Evolutionary conservation across 2,329 filamentous ascomycete genomes (phyloP), one percentile per base, ranked within the genome.

Genomic region (Cladosporium sp.): DNA sequence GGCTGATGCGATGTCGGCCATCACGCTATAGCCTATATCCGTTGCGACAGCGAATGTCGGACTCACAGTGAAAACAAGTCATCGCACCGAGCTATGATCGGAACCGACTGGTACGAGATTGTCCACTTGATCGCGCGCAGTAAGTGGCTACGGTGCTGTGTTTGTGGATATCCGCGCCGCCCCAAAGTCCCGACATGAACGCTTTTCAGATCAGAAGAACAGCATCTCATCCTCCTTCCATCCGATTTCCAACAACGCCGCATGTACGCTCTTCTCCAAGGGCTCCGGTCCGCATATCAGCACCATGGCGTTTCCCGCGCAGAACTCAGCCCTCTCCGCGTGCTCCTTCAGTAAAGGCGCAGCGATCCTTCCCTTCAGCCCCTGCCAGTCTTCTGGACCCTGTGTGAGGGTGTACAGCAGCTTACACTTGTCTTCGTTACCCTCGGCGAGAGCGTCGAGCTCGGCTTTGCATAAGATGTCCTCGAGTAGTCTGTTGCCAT

Each of bases 391-490:
- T 0, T 83, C 79, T 0, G 77, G 73, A 0, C 85, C 84, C 52
- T 85, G 76, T 1, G 84, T 88, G 25, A 96, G 78, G 0, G 86
- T 86, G 70, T 95, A 83, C 5, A 90, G 65, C 12, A 96, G 69
- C 57, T 78, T 81, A 62, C 84, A 90, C 64, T 80, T 80, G 3
- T 81, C 76, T 19, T 73, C 70, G 54, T 86, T 83, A 0, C 74
- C 75, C 2, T 65, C 71, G 0, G 79, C 80, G 65, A 91, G 79
- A 0, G 59, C 68, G 67, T 95, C 90, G 3, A 97, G 77, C 58
- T 95, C 89, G 1, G 78, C 74, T 60, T 81, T 83, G 68, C 89
- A 91, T 0, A 97, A 77, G n/a, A 97, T 95, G 69, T 97, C 92
- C 61, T 88, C 85, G 54, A 90, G 83, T 6, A 79, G 68, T 12